These are phyloP conservation scores for Rhodofomes roseus DNA, from an alignment of 1,284 basidiomycete species.

Conservation along the genomic window DNA sequence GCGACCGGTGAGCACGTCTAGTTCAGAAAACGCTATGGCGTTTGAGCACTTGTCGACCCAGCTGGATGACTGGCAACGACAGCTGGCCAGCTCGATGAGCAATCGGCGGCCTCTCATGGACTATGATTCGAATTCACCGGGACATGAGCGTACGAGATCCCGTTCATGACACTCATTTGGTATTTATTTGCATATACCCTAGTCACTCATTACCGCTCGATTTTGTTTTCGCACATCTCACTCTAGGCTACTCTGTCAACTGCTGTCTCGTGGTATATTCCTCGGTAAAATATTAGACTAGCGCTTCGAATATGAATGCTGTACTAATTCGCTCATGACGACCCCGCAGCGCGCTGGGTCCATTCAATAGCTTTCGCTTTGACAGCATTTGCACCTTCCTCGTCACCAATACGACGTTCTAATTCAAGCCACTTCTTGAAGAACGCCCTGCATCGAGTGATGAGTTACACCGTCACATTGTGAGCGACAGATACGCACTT, in stretches of 20 bases:
- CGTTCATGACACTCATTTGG: conserved; percentile 51
- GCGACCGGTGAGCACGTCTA: conserved; percentile 68
- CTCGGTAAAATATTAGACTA: conserved; percentile 7
- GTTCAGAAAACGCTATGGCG: conserved; percentile 74
- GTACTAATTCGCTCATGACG: conserved; percentile 27
- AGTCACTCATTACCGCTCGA: conserved; percentile 29
- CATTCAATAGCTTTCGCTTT: conserved; percentile 89
- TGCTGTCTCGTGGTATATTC: conserved; percentile 22
- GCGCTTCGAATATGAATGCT: conserved; percentile 9
- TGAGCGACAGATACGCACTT: conserved; percentile 53
- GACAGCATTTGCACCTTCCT: conserved; percentile 76
- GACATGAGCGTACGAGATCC: conserved; percentile 58
- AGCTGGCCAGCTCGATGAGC: conserved; percentile 72
- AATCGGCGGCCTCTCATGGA: conserved; percentile 67
- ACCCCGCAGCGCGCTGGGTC: conserved; percentile 55
- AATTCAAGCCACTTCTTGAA: conserved; percentile 98
- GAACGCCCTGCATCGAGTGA: conserved; percentile 53
- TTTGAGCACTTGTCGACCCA: conserved; percentile 76
- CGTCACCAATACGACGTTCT: conserved; percentile 86
- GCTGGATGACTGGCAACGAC: conserved; percentile 79
- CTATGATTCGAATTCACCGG: conserved; percentile 48
- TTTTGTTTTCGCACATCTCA: conserved; percentile 48
- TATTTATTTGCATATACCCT: conserved; percentile 33
- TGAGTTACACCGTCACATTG: neutral
- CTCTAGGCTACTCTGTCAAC: conserved; percentile 33